Base-by-base conservation (phyloP, 257 asterid species). In the Cynanchum wilfordii region DNA sequence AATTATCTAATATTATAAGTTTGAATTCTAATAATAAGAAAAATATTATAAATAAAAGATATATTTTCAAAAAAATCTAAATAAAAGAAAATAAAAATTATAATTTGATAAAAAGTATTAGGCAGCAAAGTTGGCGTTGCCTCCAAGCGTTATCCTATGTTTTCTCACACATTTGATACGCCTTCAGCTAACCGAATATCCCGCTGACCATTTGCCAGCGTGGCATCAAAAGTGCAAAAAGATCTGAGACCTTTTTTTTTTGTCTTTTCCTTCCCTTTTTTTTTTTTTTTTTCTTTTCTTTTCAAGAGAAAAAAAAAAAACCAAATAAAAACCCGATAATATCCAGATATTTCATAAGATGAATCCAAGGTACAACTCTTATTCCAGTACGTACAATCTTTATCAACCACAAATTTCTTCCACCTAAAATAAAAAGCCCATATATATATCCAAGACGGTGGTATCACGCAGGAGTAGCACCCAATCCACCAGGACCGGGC, bases 141-240 rank as follows among this genome's bases (percentile, higher is more conserved):
- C 51, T 70, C 52, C 65, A 52, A 70, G 65, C 73, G 5, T n/a
- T 70, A 13, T 50, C 38, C 40, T 25, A 7, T 49, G 2, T 20
- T 24, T 19, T 36, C 52, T 17, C 56, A 11, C 17, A 0, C 27
- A 16, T 6, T 6, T 4, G 51, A 57, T 15, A 47, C 17, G 3
- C 19, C 73, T 42, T 4, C 7, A 3, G 27, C 44, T 7, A 42
- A 33, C n/a, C 33, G 29, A 52, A 52, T 30, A 24, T 36, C 36
- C 52, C 25, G 24, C 38, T 2, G 40, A 54, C 66, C 10, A 16
- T 33, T 55, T n/a, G 74, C 54, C 66, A 30, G 62, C 74, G 49
- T 70, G 74, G 65, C 66, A 36, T 3, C 7, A 70, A 70, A 54
- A 70, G 74, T 70, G 74, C 54, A 54, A 70, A 50, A 54, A 70